Evolutionary conservation across 257 asterid species (phyloP).

Genomic region (Verbena officinalis): DNA sequence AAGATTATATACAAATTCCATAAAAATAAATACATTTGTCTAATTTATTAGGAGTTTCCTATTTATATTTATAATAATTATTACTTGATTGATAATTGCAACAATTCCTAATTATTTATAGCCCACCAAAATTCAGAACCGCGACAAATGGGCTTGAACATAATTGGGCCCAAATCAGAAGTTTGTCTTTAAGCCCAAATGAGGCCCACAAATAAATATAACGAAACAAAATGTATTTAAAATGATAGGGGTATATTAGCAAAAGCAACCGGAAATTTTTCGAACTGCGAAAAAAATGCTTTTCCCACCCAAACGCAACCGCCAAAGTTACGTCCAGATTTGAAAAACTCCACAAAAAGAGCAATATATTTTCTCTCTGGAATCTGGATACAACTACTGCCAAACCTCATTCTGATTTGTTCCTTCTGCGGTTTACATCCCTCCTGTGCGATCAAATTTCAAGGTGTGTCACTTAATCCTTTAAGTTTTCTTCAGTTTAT

Average conservation of each 20-base stretch:
- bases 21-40: no score
- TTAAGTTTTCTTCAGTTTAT: neutral
- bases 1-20: no score
- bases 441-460: slow-evolving; percentile 8
- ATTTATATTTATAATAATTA: no score
- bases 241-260: slow-evolving; percentile 11
- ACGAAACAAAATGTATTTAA: no score
- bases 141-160: neutral
- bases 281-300: slow-evolving; percentile 18
- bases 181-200: neutral
- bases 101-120: no score
- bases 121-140: no score
- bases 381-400: neutral
- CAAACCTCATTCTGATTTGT: neutral
- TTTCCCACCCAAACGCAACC: slow-evolving; percentile 33
- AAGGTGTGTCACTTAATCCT: slow-evolving; percentile 16
- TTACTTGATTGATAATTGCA: no score
- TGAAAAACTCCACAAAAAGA: slow-evolving; percentile 22
- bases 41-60: no score
- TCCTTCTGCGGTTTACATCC: neutral
- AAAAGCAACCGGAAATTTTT: slow-evolving; percentile 15
- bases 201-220: neutral
- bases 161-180: neutral
- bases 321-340: slow-evolving; percentile 38
- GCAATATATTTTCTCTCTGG: slow-evolving; percentile 22